phyloP scores from a whole-genome alignment of 2,329 filamentous ascomycete genomes.

The Sclerotinia nivalis region DNA sequence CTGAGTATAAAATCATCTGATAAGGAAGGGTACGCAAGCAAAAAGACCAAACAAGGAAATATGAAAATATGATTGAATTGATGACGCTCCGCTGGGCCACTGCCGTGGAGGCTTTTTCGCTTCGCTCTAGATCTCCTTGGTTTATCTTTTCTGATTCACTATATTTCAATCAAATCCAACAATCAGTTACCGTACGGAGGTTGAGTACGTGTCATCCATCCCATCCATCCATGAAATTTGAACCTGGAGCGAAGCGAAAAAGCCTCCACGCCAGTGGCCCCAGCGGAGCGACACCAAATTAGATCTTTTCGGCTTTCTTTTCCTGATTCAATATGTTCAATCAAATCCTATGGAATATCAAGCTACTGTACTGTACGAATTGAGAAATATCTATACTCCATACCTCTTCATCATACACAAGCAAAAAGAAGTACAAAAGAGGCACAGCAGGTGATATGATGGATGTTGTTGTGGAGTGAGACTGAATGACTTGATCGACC shows the following conservation, averaged over 20 bases:
- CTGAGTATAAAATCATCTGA: background rate
- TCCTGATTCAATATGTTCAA: background rate
- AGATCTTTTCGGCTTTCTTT: no score
- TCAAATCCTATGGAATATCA: no score
- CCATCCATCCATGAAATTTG: background rate
- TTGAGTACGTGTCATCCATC: background rate
- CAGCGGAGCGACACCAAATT: background rate
- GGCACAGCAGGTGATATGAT: background rate
- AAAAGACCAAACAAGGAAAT: no score
- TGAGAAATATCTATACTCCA: background rate
- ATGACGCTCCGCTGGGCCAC: slow-evolving; percentile 7
- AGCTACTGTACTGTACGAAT: background rate
- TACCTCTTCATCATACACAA: background rate
- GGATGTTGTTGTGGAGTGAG: background rate
- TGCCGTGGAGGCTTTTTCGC: slow-evolving; percentile 8
- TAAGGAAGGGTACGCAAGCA: background rate
- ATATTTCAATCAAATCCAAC: background rate
- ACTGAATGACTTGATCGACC: background rate
- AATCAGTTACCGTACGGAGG: background rate
- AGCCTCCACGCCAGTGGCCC: background rate
- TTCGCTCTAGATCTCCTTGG: background rate
- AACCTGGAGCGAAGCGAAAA: slow-evolving; percentile 7
- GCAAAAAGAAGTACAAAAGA: background rate
- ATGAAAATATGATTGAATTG: background rate
- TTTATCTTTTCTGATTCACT: background rate